Base-by-base conservation (phyloP, 2,329 filamentous ascomycete species). In the Pezicula neosporulosa region DNA sequence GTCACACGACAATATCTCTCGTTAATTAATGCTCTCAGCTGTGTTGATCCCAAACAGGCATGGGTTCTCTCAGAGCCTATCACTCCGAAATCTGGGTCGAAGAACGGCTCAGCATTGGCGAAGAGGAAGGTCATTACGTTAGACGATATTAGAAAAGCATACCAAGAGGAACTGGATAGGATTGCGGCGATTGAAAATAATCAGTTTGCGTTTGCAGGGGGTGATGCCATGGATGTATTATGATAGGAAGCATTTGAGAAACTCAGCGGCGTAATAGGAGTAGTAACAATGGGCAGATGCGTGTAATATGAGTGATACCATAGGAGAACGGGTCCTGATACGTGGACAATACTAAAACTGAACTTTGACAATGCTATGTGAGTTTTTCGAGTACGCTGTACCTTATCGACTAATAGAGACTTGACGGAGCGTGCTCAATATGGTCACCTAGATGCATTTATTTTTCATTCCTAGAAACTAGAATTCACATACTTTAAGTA, bases 11-110 rank as follows among this genome's bases (percentile, higher is more conserved):
- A 90, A 63, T 94, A 96, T 62, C 74, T 97, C n/a, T 79, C 91
- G 55, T 80, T 99, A 42, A 96, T 99, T 73, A 99, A 99, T 67
- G 86, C 90, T 1, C 76, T 99, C 54, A 90, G 88, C 58, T 96
- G 90, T 57, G 90, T 97, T 38, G 84, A 89, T 45, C 83, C 80
- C 59, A 83, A 89, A 56, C 88, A 96, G 63, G 87, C 86, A 1
- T 99, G 95, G 81, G 82, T 96, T 66, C 84, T 81, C 45, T 69
- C 74, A n/a, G 73, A 80, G 59, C 70, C 76, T 49, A 47, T 68
- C 63, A 68, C 67, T 66, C 70, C 41, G 50, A 63, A 62, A 54
- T 62, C 60, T 60, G 49, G 63, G 65, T 18, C 60, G 28, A 60
- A 57, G 60, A 60, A 49, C 56, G 60, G 59, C 69, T 62, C 61